These are phyloP conservation scores for Pseudognaphalium luteoalbum DNA, from an alignment of 129 eudicot genomes.

Conservation along the genomic window DNA sequence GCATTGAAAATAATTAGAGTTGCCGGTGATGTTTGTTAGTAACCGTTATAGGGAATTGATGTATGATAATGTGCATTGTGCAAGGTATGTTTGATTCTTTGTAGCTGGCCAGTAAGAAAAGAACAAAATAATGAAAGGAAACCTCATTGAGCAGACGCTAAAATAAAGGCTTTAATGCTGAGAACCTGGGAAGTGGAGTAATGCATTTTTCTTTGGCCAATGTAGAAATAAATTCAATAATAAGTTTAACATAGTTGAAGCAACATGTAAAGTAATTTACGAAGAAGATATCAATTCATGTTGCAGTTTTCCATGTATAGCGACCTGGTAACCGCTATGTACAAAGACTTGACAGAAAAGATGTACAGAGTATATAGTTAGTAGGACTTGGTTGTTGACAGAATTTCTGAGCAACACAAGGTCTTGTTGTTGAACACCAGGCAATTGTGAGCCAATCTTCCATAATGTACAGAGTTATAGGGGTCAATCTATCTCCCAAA, in stretches of 20 bases:
- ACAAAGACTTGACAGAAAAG: neutral
- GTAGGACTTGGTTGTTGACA: neutral
- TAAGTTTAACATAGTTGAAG: conserved; percentile 14
- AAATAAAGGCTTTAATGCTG: neutral
- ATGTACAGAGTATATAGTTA: neutral
- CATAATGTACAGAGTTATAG: conserved; percentile 7
- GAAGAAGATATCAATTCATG: neutral
- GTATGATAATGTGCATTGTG: conserved; percentile 13
- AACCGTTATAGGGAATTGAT: neutral
- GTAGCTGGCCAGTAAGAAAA: too few relatives aligned
- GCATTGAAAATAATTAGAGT: conserved; percentile 11
- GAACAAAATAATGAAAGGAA: neutral
- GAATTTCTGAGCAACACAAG: neutral
- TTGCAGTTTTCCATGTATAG: neutral
- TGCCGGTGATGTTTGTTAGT: neutral
- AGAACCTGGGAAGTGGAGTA: neutral
- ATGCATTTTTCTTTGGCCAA: too few relatives aligned
- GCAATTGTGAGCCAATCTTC: neutral
- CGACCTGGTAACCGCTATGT: neutral
- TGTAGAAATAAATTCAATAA: neutral
- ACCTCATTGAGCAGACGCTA: neutral
- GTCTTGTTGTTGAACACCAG: neutral
- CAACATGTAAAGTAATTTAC: neutral
- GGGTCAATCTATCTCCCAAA: neutral
- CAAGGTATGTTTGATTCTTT: neutral